Percentiles rank a stretch among this genome's conserved stretches.
Conservation (phyloP, 2,329 filamentous ascomycete species). For the Sclerotinia sclerotiorum region DNA sequence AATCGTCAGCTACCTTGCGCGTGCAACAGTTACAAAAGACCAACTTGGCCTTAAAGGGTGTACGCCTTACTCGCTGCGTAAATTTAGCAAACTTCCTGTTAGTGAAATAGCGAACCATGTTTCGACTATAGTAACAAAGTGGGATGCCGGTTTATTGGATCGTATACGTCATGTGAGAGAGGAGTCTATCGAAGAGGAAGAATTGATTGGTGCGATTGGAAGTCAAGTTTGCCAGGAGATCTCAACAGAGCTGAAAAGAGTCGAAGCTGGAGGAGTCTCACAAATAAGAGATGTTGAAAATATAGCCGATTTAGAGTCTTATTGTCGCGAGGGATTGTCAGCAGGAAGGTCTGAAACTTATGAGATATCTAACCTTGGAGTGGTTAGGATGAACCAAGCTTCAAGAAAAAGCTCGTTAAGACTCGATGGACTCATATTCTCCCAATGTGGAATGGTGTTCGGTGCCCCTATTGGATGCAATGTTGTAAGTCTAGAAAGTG, state of each 20-base stretch:
- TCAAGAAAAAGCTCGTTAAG: neutral
- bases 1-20: constrained; percentile 28
- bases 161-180: constrained; percentile 14
- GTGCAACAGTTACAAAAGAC: constrained; percentile 10
- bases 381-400: constrained; percentile 22
- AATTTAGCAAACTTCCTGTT: constrained; percentile 24
- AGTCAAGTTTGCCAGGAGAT: constrained; percentile 25
- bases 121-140: constrained; percentile 24
- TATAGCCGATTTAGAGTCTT: neutral
- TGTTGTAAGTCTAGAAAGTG: constrained; percentile 26
- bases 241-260: constrained; percentile 18
- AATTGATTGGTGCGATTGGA: constrained; percentile 23
- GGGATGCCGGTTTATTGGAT: constrained; percentile 8
- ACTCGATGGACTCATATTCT: constrained; percentile 30
- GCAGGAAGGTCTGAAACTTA: constrained; percentile 16
- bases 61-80: constrained; percentile 33
- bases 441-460: constrained; percentile 30
- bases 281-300: neutral
- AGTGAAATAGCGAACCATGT: constrained; percentile 34
- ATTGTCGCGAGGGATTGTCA: neutral
- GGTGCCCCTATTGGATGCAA: constrained; percentile 29
- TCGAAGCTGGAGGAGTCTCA: constrained; percentile 8
- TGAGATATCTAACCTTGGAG: constrained; percentile 35
- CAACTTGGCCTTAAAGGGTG: constrained; percentile 11
- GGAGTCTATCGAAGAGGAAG: constrained; percentile 18